These are phyloP conservation scores for Mycena galopus DNA, from an alignment of 768 basidiomycete genomes.

Conservation along the genomic window DNA sequence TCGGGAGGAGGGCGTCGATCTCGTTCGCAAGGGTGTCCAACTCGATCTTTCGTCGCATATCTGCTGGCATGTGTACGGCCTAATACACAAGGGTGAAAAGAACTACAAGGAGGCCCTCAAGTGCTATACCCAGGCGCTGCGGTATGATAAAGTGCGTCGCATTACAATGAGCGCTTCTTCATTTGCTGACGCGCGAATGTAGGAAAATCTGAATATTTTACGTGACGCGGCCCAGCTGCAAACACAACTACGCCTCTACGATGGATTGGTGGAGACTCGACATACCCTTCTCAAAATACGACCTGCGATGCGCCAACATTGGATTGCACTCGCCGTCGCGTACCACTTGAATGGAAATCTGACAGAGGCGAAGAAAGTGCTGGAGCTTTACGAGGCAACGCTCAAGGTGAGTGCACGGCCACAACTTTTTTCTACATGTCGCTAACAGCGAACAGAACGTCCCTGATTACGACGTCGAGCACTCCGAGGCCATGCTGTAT, in stretches of 20 bases:
- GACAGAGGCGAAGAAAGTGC: constrained; percentile 74
- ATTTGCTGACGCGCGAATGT: constrained; percentile 14
- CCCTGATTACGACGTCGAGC: constrained; percentile 83
- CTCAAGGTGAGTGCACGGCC: constrained; percentile 71
- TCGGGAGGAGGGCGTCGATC: constrained; percentile 84
- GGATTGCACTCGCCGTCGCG: constrained; percentile 91
- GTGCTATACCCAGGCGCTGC: constrained; percentile 90
- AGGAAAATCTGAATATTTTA: constrained; percentile 96
- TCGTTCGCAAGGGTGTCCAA: constrained; percentile 87
- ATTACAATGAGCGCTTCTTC: constrained; percentile 1
- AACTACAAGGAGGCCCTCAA: constrained; percentile 95
- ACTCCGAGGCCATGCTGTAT: constrained; percentile 86
- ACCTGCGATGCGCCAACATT: constrained; percentile 88
- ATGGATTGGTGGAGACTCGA: constrained; percentile 84
- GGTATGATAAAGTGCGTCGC: constrained; percentile 84
- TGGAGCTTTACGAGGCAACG: constrained; percentile 78
- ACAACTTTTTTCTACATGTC: not conserved
- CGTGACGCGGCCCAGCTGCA: constrained; percentile 92
- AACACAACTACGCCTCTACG: constrained; percentile 87
- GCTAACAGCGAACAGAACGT: constrained; percentile 66
- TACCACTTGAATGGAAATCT: constrained; percentile 87
- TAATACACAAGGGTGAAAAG: constrained; percentile 94
- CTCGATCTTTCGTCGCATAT: constrained; percentile 92
- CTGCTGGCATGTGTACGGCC: constrained; percentile 97
- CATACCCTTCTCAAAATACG: constrained; percentile 83